Evolutionary conservation across 1,284 basidiomycete genomes (phyloP).

Genomic region (Trichosporon ovoides): DNA sequence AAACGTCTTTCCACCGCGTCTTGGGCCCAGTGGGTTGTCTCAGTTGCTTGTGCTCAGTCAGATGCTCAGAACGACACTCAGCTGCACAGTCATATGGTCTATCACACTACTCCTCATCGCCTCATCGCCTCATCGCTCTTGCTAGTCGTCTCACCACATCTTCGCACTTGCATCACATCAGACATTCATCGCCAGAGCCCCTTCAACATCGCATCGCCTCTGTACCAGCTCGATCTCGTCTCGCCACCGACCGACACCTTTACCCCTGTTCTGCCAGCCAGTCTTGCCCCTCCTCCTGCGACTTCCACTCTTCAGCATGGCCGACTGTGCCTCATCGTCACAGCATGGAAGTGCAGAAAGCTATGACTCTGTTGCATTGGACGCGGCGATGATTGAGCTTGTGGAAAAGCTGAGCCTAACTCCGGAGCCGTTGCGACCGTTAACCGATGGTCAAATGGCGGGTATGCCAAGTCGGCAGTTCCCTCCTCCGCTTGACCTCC

Average conservation of each 20-base stretch:
- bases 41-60: too few relatives aligned
- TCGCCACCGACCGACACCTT: background rate
- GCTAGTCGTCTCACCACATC: too few relatives aligned
- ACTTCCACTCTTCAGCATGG: background rate
- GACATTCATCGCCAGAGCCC: too few relatives aligned
- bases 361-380: background rate
- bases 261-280: background rate
- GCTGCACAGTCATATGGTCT: too few relatives aligned
- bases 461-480: background rate
- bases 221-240: too few relatives aligned
- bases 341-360: background rate
- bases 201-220: background rate
- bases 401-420: background rate
- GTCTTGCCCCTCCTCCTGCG: background rate
- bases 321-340: background rate
- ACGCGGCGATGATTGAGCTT: constrained; percentile 1
- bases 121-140: too few relatives aligned
- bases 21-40: too few relatives aligned
- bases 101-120: too few relatives aligned
- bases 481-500: background rate
- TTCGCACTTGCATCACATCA: too few relatives aligned
- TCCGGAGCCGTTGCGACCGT: background rate
- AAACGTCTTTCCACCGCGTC: too few relatives aligned
- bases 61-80: too few relatives aligned
- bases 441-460: background rate